These are phyloP conservation scores for Mortierella sp. DNA, from an alignment of 371 early-diverging fungal species.

Conservation along the genomic window DNA sequence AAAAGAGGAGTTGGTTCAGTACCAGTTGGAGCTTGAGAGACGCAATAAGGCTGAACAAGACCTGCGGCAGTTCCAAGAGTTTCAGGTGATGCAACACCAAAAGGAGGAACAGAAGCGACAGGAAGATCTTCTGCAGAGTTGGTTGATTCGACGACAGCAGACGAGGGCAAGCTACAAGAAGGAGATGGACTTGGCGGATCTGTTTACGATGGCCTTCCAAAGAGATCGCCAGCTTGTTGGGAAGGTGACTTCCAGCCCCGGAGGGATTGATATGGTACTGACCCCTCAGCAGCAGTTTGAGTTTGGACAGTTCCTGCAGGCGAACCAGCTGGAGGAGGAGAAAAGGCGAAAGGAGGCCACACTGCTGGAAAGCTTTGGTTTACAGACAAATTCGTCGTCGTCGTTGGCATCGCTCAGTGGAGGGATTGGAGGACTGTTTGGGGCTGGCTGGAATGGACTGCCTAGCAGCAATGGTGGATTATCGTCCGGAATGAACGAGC, in stretches of 20 bases:
- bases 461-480: not conserved
- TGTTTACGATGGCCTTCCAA: slow-evolving; percentile 53
- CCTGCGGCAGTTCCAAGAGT: slow-evolving; percentile 46
- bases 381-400: not conserved
- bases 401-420: not conserved
- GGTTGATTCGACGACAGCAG: slow-evolving; percentile 48
- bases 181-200: slow-evolving; percentile 46
- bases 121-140: slow-evolving; percentile 36
- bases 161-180: slow-evolving; percentile 31
- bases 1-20: slow-evolving; percentile 43
- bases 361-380: slow-evolving; percentile 15
- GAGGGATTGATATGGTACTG: slow-evolving; percentile 47
- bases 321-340: slow-evolving; percentile 32
- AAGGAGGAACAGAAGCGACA: slow-evolving; percentile 33
- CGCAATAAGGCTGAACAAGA: slow-evolving; percentile 53
- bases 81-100: slow-evolving; percentile 42
- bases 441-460: not conserved
- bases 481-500: not conserved
- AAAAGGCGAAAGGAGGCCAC: slow-evolving; percentile 26
- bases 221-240: slow-evolving; percentile 41
- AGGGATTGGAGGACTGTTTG: not conserved
- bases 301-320: slow-evolving; percentile 50
- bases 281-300: slow-evolving; percentile 54
- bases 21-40: slow-evolving; percentile 50
- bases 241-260: slow-evolving; percentile 39